phyloP scores from a whole-genome alignment of 163 green algal genomes.

The Smithsoniella earleae region DNA sequence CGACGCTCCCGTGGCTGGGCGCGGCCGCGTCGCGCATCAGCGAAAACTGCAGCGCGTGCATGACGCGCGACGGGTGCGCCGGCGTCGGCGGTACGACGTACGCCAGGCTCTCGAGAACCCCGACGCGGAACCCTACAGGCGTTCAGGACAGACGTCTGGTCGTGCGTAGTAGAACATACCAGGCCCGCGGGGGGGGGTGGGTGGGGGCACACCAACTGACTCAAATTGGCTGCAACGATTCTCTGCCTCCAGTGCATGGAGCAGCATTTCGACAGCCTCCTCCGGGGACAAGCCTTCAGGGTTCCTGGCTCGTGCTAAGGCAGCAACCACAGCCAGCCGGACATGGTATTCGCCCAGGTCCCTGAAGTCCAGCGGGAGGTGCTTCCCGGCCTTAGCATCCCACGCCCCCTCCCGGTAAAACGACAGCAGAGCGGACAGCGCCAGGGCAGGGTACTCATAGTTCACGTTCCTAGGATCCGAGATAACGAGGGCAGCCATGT shows the following conservation, averaged over 20 bases:
- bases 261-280: background rate
- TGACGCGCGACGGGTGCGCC: background rate
- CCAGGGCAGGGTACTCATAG: background rate
- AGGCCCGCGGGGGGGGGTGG: no score
- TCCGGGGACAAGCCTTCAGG: background rate
- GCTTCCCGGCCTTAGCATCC: background rate
- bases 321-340: constrained; percentile 11
- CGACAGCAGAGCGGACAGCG: background rate
- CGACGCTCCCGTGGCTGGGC: constrained; percentile 14
- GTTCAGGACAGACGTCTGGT: no score
- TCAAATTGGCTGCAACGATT: constrained; percentile 6
- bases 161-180: no score
- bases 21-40: constrained; percentile 20
- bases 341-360: constrained; percentile 21
- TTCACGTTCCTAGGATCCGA: background rate
- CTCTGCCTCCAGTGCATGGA: constrained; percentile 7
- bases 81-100: background rate
- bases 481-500: background rate
- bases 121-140: constrained; percentile 26
- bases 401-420: constrained; percentile 17
- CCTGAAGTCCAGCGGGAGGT: constrained; percentile 15
- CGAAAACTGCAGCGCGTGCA: constrained; percentile 4
- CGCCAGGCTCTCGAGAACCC: constrained; percentile 12
- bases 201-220: constrained; percentile 12
- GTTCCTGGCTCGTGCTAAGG: background rate